Conservation (phyloP, 2,329 filamentous ascomycete species). For the Phyllosticta citrichinensis region DNA sequence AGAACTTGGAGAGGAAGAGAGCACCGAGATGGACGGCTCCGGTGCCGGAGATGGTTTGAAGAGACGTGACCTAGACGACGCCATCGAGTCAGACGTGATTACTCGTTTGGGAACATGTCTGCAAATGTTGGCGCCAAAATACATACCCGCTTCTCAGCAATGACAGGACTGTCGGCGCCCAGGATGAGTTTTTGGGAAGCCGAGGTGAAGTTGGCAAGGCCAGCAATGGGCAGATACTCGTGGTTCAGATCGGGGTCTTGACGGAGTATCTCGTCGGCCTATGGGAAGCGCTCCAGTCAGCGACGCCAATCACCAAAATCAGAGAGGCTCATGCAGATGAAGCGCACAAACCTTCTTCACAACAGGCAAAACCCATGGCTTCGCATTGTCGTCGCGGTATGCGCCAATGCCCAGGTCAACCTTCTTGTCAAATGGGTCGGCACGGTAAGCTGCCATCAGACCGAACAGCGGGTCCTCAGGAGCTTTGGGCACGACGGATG, state of each 20-base stretch:
- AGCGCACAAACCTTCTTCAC: slow-evolving; percentile 71
- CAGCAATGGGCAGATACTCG: slow-evolving; percentile 95
- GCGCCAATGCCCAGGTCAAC: slow-evolving; percentile 93
- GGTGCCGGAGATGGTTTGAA: slow-evolving; percentile 96
- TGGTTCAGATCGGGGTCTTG: slow-evolving; percentile 88
- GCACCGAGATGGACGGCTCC: slow-evolving; percentile 89
- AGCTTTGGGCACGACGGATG: slow-evolving; percentile 72
- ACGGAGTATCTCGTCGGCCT: slow-evolving; percentile 86
- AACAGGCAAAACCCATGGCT: slow-evolving; percentile 93
- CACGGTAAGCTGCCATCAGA: slow-evolving; percentile 76
- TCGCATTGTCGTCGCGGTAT: slow-evolving; percentile 88
- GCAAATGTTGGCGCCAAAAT: not conserved
- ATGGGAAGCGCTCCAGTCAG: slow-evolving; percentile 12
- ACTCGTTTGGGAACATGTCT: not conserved
- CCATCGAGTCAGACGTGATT: slow-evolving; percentile 6
- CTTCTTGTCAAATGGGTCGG: slow-evolving; percentile 67
- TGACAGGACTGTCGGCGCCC: slow-evolving; percentile 66
- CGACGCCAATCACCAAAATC: not conserved
- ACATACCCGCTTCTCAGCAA: slow-evolving; percentile 67
- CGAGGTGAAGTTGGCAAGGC: slow-evolving; percentile 72
- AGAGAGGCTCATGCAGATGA: not conserved
- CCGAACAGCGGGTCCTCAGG: slow-evolving; percentile 94
- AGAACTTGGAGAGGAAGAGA: slow-evolving; percentile 91
- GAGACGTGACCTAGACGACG: slow-evolving; percentile 49
- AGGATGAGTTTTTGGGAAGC: slow-evolving; percentile 89